Conservation (phyloP, 2,329 filamentous ascomycete genomes). For the Cercospora sp. region DNA sequence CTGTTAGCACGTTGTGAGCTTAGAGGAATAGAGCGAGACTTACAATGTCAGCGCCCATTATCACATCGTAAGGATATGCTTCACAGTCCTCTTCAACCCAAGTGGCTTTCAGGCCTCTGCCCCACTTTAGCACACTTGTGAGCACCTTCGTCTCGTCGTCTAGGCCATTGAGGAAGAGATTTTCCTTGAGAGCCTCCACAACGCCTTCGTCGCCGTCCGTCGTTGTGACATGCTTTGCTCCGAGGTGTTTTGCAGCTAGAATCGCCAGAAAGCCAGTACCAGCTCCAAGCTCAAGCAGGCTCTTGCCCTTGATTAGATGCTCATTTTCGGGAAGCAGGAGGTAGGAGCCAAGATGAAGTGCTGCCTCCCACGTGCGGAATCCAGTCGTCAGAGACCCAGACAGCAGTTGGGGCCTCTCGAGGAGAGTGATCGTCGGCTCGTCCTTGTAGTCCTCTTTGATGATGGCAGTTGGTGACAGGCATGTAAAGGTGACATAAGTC, state of each 20-base stretch:
- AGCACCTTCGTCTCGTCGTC: slow-evolving; percentile 51
- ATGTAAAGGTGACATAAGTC: slow-evolving; percentile 71
- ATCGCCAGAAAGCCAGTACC: slow-evolving; percentile 76
- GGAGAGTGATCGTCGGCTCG: slow-evolving; percentile 56
- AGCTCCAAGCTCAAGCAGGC: slow-evolving; percentile 70
- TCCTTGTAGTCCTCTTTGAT: slow-evolving; percentile 21
- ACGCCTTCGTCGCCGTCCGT: slow-evolving; percentile 76
- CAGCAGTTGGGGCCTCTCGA: slow-evolving; percentile 69
- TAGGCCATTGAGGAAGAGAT: slow-evolving; percentile 67
- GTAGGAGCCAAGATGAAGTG: slow-evolving; percentile 70
- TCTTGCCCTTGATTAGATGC: slow-evolving; percentile 53
- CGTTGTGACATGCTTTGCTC: slow-evolving; percentile 60
- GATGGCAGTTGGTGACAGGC: slow-evolving; percentile 30
- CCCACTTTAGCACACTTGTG: slow-evolving; percentile 64
- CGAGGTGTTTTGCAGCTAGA: slow-evolving; percentile 68
- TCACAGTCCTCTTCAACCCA: slow-evolving; percentile 57
- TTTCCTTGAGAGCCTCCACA: slow-evolving; percentile 65
- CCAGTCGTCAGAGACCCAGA: slow-evolving; percentile 73
- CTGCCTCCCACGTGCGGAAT: slow-evolving; percentile 78
- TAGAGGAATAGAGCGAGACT: slow-evolving; percentile 30
- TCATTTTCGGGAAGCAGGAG: slow-evolving; percentile 56
- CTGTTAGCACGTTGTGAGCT: slow-evolving; percentile 15
- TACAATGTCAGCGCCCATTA: slow-evolving; percentile 72
- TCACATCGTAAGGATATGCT: slow-evolving; percentile 55
- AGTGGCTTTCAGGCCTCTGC: slow-evolving; percentile 58